Percentiles rank a stretch among this genome's conserved stretches.
These are phyloP conservation scores for Clathrus columnatus DNA, from an alignment of 768 basidiomycete genomes.

Conservation along the genomic window DNA sequence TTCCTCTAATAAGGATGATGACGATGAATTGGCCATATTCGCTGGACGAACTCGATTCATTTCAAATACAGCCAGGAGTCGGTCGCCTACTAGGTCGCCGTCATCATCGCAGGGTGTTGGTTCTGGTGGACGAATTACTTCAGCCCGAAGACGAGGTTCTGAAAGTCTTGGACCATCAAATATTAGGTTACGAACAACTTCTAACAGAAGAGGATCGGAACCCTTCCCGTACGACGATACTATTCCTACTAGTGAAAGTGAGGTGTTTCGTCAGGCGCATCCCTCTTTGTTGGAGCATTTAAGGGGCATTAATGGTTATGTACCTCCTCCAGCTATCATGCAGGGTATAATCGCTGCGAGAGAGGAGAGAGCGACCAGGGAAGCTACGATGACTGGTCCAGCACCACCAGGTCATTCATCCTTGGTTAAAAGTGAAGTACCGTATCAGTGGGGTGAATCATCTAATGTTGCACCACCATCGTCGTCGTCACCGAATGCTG, in stretches of 20 bases:
- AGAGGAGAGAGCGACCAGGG: background rate
- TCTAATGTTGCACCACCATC: background rate
- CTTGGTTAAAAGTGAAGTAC: background rate
- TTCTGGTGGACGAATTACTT: conserved; percentile 5
- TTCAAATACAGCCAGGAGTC: conserved; percentile 32
- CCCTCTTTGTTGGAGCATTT: conserved; percentile 26
- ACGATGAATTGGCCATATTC: conserved; percentile 68
- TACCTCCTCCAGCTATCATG: background rate
- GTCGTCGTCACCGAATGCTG: background rate
- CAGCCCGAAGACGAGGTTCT: conserved; percentile 11
- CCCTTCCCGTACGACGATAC: conserved; percentile 11
- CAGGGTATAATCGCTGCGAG: conserved; percentile 1
- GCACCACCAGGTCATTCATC: background rate
- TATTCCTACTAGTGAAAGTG: conserved; percentile 18
- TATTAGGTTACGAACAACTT: background rate
- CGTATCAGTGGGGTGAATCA: background rate
- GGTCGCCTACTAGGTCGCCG: conserved; percentile 12
- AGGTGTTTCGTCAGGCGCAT: conserved; percentile 18
- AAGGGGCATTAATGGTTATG: conserved; percentile 20
- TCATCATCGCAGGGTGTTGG: conserved; percentile 7
- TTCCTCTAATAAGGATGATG: conserved; percentile 37
- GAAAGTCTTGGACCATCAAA: conserved; percentile 6
- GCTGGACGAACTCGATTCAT: conserved; percentile 66
- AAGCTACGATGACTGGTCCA: background rate
- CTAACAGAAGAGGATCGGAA: conserved; percentile 10